Evolutionary conservation across 139 green algal genomes (phyloP).

Genomic region (Chlorella sp.): DNA sequence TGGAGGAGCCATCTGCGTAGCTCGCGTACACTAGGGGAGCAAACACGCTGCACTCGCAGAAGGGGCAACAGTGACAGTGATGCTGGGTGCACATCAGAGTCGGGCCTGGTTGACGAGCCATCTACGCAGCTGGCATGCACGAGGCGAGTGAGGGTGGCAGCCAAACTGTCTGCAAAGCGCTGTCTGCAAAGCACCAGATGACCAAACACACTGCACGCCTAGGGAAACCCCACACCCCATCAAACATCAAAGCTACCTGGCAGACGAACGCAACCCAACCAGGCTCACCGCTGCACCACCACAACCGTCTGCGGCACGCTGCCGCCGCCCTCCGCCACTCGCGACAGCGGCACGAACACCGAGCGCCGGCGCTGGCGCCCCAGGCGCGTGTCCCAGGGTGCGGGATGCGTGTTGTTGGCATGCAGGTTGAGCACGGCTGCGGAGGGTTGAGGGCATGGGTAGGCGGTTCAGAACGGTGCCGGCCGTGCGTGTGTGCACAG

Average conservation of each 20-base stretch:
- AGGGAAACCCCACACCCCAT: no score
- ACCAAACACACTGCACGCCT: no score
- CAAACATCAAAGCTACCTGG: no score
- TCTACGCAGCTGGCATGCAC: no score
- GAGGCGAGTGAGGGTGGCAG: no score
- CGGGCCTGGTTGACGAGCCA: no score
- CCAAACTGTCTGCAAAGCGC: no score
- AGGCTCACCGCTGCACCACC: conserved; percentile 36
- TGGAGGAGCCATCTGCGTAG: neutral
- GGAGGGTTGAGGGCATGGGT: no score
- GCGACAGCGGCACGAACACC: conserved; percentile 38
- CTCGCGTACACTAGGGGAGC: neutral
- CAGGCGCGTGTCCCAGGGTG: conserved; percentile 22
- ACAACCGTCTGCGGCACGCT: conserved; percentile 48
- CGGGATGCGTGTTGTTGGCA: conserved; percentile 20
- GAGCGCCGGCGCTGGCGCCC: conserved; percentile 24
- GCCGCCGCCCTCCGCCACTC: conserved; percentile 31
- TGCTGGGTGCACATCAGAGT: no score
- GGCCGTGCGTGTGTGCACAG: neutral
- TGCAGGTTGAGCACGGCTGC: conserved; percentile 10
- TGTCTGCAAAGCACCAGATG: no score
- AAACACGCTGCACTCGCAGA: conserved; percentile 11
- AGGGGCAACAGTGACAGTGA: neutral
- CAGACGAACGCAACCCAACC: neutral
- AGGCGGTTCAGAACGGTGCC: neutral